Base-by-base conservation (phyloP, 1,284 basidiomycete genomes). In the Rhizopogon parksii region DNA sequence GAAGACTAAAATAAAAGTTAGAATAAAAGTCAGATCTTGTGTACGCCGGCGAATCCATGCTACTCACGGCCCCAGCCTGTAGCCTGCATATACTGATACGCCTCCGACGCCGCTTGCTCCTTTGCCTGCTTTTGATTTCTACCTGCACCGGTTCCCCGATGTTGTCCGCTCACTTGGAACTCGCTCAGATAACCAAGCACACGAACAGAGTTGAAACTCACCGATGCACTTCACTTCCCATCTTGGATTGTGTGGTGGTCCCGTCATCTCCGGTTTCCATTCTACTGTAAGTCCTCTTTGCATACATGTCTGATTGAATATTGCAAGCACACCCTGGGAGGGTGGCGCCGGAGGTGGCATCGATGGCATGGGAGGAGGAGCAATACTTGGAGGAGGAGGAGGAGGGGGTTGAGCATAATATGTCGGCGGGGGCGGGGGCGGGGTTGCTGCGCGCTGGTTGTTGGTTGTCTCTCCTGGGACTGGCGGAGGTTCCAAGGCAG, bases 71-170 rank as follows among this genome's bases (percentile, higher is more conserved):
- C 69, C 77, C 79, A 82, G 53, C 75, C 73, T 32, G 42, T 43
- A 32, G 42, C 42, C 8, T 43, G 42, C 69, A 79, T 65, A 5
- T 61, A 51, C 7, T 59, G 57, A 64, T 69, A 78, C 43, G 79
- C 79, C 46, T 73, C 66, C 35, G 72, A 70, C 25, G 76, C 80
- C 17, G 79, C 80, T 50, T 76, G 73, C 61, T 82, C 79, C 53
- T 79, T 82, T 8, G 79, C 80, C 15, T 59, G 38, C 53, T 79
- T 82, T 58, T 78, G 76, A 51, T 69, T 80, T 52, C 73, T 75
- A 11, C 74, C 79, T 3, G 40, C 53, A 0, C 77, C 80, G 2
- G 60, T 46, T 17, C 79, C 80, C 51, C 55, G 68, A 49, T 72
- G 69, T 17, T 64, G 56, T 2, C 65, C 70, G 50, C 77, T 72